Percentiles rank a stretch among this genome's conserved stretches.
Evolutionary conservation across 75 land plant genomes (phyloP).

Genomic region (Pseudotsuga menziesii): DNA sequence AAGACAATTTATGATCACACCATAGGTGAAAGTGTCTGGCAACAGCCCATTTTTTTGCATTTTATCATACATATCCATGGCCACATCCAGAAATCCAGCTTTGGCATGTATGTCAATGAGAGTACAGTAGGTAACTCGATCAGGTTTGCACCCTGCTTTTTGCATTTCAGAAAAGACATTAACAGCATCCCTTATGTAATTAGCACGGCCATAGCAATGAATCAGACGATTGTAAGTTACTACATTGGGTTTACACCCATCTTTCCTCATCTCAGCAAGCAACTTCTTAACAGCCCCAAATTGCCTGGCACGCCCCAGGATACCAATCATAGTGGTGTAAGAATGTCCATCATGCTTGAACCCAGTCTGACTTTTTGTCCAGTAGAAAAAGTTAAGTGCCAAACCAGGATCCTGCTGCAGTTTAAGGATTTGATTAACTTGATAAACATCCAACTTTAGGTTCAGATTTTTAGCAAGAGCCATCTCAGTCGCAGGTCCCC

Average conservation of each 20-base stretch:
- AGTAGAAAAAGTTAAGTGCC: conserved; percentile 80
- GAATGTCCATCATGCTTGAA: conserved; percentile 91
- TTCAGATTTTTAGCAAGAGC: conserved; percentile 47
- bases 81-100: conserved; percentile 91
- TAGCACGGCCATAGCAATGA: conserved; percentile 94
- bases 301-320: conserved; percentile 80
- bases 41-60: conserved; percentile 85
- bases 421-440: conserved; percentile 93
- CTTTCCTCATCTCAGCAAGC: conserved; percentile 77
- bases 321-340: conserved; percentile 96
- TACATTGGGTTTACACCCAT: conserved; percentile 89
- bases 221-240: conserved; percentile 95
- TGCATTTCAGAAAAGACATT: conserved; percentile 73
- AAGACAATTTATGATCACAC: conserved; percentile 96
- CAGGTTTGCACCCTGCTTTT: conserved; percentile 71
- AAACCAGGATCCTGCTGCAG: conserved; percentile 57
- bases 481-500: conserved; percentile 59
- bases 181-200: conserved; percentile 66
- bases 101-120: conserved; percentile 97
- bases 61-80: conserved; percentile 76
- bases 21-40: conserved; percentile 94
- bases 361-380: conserved; percentile 75
- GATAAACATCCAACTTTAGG: conserved; percentile 63
- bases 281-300: conserved; percentile 58
- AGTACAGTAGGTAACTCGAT: conserved; percentile 92